phyloP scores from a whole-genome alignment of 2,329 filamentous ascomycete species.

The Aureobasidium sp. region DNA sequence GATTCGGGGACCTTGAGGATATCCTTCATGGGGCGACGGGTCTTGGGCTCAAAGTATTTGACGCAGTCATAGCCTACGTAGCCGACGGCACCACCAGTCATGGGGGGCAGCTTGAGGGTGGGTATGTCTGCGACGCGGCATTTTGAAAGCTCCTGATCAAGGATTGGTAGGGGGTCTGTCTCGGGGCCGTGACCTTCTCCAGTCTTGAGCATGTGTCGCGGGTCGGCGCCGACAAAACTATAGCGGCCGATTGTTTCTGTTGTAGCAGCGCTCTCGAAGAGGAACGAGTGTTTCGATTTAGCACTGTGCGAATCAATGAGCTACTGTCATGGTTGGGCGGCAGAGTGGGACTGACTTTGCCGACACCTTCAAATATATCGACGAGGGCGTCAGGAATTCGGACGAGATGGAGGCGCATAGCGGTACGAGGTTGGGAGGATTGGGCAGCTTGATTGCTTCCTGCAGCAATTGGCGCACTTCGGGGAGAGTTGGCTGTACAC shows the following conservation, averaged over 20 bases:
- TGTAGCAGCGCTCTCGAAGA: constrained; percentile 89
- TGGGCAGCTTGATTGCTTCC: constrained; percentile 43
- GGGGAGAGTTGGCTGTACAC: constrained; percentile 55
- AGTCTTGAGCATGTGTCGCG: constrained; percentile 74
- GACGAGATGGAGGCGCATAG: constrained; percentile 79
- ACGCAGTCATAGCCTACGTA: constrained; percentile 98
- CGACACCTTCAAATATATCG: constrained; percentile 87
- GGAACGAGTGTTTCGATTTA: constrained; percentile 74
- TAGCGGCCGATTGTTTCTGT: constrained; percentile 91
- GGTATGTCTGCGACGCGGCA: constrained; percentile 78
- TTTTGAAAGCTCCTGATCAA: constrained; percentile 73
- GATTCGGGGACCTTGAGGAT: constrained; percentile 84
- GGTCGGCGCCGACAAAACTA: constrained; percentile 76
- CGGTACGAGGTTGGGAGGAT: constrained; percentile 71
- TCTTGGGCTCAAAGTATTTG: constrained; percentile 95
- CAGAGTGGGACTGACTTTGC: constrained; percentile 52
- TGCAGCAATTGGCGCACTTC: constrained; percentile 51
- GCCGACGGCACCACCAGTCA: constrained; percentile 88
- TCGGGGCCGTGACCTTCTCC: constrained; percentile 80
- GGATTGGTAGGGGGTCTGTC: constrained; percentile 72
- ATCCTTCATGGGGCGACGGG: constrained; percentile 75
- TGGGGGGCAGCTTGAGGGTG: constrained; percentile 70
- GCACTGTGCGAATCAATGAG: constrained; percentile 33
- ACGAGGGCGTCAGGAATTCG: constrained; percentile 89
- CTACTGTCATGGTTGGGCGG: constrained; percentile 16